A percentile compares a stretch with the other conserved stretches of the same genome.
Conservation (phyloP, 2,329 filamentous ascomycete species). For the Phyllosticta citrichinensis region DNA sequence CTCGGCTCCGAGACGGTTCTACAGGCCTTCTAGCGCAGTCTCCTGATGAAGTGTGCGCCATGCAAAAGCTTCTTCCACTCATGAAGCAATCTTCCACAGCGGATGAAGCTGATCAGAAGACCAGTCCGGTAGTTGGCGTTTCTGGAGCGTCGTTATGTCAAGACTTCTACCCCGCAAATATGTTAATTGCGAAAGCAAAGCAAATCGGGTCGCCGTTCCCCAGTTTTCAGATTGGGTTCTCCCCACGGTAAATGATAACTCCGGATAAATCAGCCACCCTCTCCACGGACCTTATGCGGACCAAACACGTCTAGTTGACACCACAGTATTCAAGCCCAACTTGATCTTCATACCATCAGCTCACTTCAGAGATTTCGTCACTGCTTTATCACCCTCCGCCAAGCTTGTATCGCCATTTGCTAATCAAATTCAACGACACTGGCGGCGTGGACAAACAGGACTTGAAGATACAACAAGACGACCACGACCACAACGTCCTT, state of each 20-base stretch:
- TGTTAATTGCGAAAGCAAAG: background rate
- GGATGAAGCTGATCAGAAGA: background rate
- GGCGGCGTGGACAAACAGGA: background rate
- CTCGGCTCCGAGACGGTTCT: background rate
- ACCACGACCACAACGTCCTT: background rate
- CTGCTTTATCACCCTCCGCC: background rate
- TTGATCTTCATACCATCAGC: background rate
- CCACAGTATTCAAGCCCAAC: background rate
- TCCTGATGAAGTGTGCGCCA: background rate
- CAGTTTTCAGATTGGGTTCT: background rate
- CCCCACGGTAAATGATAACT: background rate
- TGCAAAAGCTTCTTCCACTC: background rate
- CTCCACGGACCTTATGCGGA: background rate
- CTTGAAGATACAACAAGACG: background rate
- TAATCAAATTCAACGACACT: background rate
- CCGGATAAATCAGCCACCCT: background rate
- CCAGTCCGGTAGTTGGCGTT: background rate
- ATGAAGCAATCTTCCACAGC: background rate
- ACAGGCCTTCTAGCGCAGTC: background rate
- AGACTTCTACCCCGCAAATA: background rate
- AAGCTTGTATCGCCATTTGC: background rate
- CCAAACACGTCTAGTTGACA: background rate
- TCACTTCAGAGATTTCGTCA: background rate
- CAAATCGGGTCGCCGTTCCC: background rate
- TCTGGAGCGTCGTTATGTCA: background rate